Evolutionary conservation across 129 eudicot genomes (phyloP).

Genomic region (Tanacetum coccineum): DNA sequence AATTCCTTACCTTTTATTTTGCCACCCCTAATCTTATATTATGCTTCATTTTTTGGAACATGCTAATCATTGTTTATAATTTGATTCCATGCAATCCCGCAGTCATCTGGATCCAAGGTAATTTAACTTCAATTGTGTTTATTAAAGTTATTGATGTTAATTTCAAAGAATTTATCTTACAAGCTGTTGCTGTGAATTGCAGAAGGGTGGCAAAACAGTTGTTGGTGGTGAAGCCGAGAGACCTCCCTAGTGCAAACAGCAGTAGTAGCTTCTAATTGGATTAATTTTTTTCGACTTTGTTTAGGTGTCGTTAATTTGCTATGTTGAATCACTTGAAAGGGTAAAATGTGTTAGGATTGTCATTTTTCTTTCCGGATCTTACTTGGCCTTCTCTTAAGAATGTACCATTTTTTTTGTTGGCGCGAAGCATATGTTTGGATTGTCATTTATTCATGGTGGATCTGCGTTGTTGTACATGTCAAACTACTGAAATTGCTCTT

Average conservation of each 20-base stretch:
- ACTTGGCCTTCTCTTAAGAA: too few relatives aligned
- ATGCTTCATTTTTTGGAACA: too few relatives aligned
- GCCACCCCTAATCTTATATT: too few relatives aligned
- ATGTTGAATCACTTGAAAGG: background rate
- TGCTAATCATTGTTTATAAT: background rate
- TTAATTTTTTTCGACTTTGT: constrained; percentile 1
- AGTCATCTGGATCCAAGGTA: constrained; percentile 38
- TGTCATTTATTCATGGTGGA: too few relatives aligned
- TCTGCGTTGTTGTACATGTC: too few relatives aligned
- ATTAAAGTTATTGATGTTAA: background rate
- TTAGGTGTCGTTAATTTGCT: background rate
- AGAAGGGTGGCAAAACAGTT: constrained; percentile 36
- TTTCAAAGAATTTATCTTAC: background rate
- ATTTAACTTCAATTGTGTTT: background rate
- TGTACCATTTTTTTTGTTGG: constrained; percentile 9
- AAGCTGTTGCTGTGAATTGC: constrained; percentile 23
- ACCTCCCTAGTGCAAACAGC: constrained; percentile 78
- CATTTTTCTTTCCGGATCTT: too few relatives aligned
- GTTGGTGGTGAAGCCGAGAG: constrained; percentile 44
- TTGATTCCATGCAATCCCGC: constrained; percentile 19
- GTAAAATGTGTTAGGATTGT: background rate
- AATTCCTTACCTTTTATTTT: too few relatives aligned
- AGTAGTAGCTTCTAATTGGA: constrained; percentile 33
- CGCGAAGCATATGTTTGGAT: background rate
- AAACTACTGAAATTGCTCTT: too few relatives aligned